Conservation (phyloP, 768 basidiomycete species). For the Tricholoma bakamatsutake region DNA sequence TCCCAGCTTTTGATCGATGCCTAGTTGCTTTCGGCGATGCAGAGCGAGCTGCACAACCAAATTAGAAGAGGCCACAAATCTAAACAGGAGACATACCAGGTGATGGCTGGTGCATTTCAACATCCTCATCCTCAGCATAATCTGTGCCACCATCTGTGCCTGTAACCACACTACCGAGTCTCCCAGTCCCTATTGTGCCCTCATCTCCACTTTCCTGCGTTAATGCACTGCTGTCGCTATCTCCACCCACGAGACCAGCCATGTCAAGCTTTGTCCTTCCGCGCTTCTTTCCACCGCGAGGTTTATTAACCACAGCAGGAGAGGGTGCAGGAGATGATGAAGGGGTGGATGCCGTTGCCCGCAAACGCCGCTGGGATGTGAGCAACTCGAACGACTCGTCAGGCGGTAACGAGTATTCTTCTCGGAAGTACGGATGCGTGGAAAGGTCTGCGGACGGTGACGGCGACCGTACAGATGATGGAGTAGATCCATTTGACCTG, state of each 20-base stretch:
- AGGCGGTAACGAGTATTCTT: slow-evolving; percentile 58
- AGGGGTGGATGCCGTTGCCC: slow-evolving; percentile 57
- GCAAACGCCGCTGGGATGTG: slow-evolving; percentile 57
- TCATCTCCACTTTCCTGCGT: slow-evolving; percentile 83
- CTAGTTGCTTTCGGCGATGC: slow-evolving; percentile 33
- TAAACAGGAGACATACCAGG: slow-evolving; percentile 38
- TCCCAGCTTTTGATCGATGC: slow-evolving; percentile 25
- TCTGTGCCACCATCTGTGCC: slow-evolving; percentile 70
- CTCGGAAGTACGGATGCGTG: slow-evolving; percentile 65
- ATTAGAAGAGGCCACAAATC: neutral
- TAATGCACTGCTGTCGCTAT: slow-evolving; percentile 80
- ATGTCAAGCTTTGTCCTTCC: slow-evolving; percentile 52
- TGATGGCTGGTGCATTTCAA: slow-evolving; percentile 53
- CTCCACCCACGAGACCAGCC: slow-evolving; percentile 73
- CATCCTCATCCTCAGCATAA: slow-evolving; percentile 61
- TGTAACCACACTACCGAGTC: slow-evolving; percentile 57
- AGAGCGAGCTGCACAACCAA: slow-evolving; percentile 22
- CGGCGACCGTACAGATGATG: slow-evolving; percentile 55
- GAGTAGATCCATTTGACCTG: slow-evolving; percentile 34
- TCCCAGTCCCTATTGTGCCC: slow-evolving; percentile 48
- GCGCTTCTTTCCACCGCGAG: slow-evolving; percentile 31
- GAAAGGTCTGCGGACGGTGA: slow-evolving; percentile 65
- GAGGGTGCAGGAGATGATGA: slow-evolving; percentile 53
- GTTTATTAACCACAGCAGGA: slow-evolving; percentile 22
- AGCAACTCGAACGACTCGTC: slow-evolving; percentile 58